phyloP scores from a whole-genome alignment of 257 asterid genomes.

The Oldenlandia corymbosa region DNA sequence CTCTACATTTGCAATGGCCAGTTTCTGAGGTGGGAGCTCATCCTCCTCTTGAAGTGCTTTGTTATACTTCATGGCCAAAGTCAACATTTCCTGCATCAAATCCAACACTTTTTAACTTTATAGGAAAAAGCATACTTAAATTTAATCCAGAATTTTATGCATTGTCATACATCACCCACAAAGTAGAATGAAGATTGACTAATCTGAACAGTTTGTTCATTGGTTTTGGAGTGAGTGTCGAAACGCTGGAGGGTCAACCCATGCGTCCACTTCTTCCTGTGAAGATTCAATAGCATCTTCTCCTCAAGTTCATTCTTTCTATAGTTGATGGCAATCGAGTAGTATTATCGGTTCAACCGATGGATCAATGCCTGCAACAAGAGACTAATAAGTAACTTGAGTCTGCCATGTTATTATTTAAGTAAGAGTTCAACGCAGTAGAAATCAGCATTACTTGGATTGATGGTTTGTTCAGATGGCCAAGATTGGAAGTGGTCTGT shows the following conservation, averaged over 20 bases:
- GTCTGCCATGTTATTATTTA: not conserved
- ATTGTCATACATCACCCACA: not conserved
- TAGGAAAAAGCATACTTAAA: not conserved
- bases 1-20: slow-evolving; percentile 89
- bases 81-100: slow-evolving; percentile 81
- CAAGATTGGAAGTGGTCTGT: slow-evolving; percentile 94
- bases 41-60: slow-evolving; percentile 99
- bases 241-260: slow-evolving; percentile 84
- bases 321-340: slow-evolving; percentile 92
- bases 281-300: slow-evolving; percentile 92
- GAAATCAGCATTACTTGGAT: slow-evolving; percentile 52
- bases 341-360: slow-evolving; percentile 92
- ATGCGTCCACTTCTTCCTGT: slow-evolving; percentile 95
- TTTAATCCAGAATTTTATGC: not conserved
- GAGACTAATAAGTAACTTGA: not conserved
- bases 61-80: slow-evolving; percentile 66
- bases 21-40: slow-evolving; percentile 83
- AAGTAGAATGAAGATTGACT: not conserved
- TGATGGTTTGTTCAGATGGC: slow-evolving; percentile 96
- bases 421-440: not conserved
- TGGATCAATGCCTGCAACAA: slow-evolving; percentile 76
- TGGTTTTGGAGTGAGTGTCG: slow-evolving; percentile 90
- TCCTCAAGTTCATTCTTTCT: slow-evolving; percentile 98
- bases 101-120: not conserved
- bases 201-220: slow-evolving; percentile 94